Conservation (phyloP, 1,139 yeast species). For the Barnettozyma hawaiiensis region DNA sequence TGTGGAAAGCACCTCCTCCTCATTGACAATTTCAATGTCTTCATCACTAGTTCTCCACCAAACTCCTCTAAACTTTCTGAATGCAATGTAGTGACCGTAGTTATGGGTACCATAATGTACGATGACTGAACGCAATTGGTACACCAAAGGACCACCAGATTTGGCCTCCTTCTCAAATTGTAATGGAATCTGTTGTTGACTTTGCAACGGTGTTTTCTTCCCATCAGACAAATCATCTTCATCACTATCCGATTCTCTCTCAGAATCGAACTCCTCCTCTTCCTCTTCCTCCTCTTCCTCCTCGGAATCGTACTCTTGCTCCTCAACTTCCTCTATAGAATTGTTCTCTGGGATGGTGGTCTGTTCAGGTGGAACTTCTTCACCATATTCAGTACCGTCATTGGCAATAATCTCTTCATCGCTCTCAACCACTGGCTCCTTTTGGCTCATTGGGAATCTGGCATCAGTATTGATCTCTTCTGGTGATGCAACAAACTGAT, state of each 20-base stretch:
- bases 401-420: conserved; percentile 13
- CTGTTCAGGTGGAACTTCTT: neutral
- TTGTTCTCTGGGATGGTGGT: conserved; percentile 8
- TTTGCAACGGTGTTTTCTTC: conserved; percentile 4
- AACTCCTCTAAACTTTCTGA: conserved; percentile 67
- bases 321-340: conserved; percentile 2
- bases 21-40: conserved; percentile 71
- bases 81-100: conserved; percentile 91
- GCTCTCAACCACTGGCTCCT: conserved; percentile 29
- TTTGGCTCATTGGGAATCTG: conserved; percentile 63
- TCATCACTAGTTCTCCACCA: conserved; percentile 98
- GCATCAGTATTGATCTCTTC: conserved; percentile 76
- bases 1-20: conserved; percentile 69
- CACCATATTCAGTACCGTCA: conserved; percentile 19
- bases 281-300: neutral
- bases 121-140: conserved; percentile 75
- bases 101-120: conserved; percentile 93
- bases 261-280: neutral
- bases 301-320: neutral
- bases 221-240: conserved; percentile 10
- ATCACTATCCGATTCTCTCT: neutral
- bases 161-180: conserved; percentile 21
- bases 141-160: conserved; percentile 41
- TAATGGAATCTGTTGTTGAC: conserved; percentile 11
- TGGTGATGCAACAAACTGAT: conserved; percentile 65